Conservation (phyloP, 169 alveolate species). For the Cryptosporidium felis region DNA sequence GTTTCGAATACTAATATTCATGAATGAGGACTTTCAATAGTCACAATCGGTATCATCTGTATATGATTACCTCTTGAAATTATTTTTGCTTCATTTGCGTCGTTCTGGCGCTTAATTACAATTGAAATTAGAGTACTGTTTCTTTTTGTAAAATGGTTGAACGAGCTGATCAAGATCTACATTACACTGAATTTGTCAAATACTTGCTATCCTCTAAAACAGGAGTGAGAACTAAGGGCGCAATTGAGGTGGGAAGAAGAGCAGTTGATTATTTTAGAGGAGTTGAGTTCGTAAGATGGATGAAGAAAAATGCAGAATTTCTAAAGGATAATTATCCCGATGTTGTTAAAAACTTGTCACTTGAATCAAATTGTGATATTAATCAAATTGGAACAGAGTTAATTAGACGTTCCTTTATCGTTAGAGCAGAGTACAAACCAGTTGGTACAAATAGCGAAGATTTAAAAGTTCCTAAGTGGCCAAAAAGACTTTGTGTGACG, state of each 20-base stretch:
- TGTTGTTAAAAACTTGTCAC: constrained; percentile 4
- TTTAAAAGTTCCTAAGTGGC: constrained; percentile 84
- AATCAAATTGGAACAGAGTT: constrained; percentile 54
- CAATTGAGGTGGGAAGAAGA: constrained; percentile 83
- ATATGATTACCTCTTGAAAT: too few relatives aligned
- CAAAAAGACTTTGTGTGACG: constrained; percentile 82
- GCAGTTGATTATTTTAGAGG: constrained; percentile 87
- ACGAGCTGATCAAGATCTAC: neutral
- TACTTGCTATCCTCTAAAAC: constrained; percentile 40
- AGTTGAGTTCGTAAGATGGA: constrained; percentile 80
- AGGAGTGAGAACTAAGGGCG: constrained; percentile 77
- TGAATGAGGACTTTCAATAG: too few relatives aligned
- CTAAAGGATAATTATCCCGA: constrained; percentile 63
- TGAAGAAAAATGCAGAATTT: constrained; percentile 74
- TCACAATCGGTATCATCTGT: too few relatives aligned
- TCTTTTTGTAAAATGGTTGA: constrained; percentile 39
- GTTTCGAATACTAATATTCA: too few relatives aligned
- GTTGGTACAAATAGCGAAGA: constrained; percentile 45
- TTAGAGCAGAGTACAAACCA: constrained; percentile 64
- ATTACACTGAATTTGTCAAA: constrained; percentile 21
- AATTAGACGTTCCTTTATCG: constrained; percentile 23
- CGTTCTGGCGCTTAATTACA: too few relatives aligned
- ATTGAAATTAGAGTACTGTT: too few relatives aligned
- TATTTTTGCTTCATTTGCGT: too few relatives aligned
- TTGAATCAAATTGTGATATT: constrained; percentile 29